A percentile compares a stretch with the other conserved stretches of the same genome.
Evolutionary conservation across 345 rosid species (phyloP).

Genomic region (Eucalyptus rudis): DNA sequence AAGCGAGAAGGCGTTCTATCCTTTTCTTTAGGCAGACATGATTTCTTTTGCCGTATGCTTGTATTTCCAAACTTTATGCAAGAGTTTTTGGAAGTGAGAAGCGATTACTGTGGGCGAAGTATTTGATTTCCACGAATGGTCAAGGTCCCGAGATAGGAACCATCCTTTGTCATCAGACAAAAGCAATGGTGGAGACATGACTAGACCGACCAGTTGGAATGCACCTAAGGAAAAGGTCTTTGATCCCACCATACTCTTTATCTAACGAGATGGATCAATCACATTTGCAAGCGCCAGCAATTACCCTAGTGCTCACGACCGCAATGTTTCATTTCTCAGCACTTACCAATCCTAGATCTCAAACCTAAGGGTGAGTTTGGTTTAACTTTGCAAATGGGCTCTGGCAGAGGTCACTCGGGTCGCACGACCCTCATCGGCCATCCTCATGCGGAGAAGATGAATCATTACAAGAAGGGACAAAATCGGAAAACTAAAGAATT

Average conservation of each 20-base stretch:
- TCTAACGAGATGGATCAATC: neutral
- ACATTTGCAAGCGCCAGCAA: neutral
- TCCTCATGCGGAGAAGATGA: too few relatives aligned
- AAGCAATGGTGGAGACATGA: neutral
- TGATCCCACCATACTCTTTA: neutral
- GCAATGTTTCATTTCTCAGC: neutral
- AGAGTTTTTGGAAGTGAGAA: neutral
- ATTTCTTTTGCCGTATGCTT: neutral
- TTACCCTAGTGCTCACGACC: neutral
- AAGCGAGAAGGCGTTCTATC: neutral
- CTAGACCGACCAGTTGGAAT: neutral
- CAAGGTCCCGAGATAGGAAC: neutral
- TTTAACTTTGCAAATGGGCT: too few relatives aligned
- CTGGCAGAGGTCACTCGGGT: fast-evolving
- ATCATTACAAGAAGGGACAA: too few relatives aligned
- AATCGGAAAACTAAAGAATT: too few relatives aligned
- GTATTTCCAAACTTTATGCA: neutral
- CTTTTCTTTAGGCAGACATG: neutral
- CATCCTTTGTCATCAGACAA: neutral
- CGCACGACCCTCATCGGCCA: fast-evolving
- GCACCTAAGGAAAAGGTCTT: neutral
- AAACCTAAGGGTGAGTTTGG: too few relatives aligned
- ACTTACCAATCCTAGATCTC: neutral
- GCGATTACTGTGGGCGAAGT: neutral
- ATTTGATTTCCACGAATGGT: neutral